Base-by-base conservation (phyloP, 257 asterid species). In the Voacanga thouarsii region DNA sequence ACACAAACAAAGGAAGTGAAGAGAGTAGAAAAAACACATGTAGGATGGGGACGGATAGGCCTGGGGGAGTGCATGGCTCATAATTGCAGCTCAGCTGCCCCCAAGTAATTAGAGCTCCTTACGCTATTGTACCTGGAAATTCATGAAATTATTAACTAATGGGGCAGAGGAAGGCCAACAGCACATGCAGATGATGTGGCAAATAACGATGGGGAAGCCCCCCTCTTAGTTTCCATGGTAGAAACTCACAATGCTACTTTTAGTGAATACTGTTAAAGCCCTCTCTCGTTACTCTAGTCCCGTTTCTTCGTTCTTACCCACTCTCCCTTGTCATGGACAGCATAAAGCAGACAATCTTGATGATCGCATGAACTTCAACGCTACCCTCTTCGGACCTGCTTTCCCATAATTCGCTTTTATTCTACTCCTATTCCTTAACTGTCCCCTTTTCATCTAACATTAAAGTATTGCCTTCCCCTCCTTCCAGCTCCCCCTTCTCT, bases 311-410 rank as follows among this genome's bases (percentile, higher is more conserved):
- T 43, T 43, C 9, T 43, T 43, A 7, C 47, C 47, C 9, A 43
- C 47, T 6, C 9, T 43, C 37, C 2, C 2, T 55, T 21, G 19
- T 55, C 9, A 21, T 55, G 61, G 33, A 24, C 71, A 64, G 70
- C 33, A 65, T 24, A 65, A 65, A 65, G 71, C 72, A 24, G 60
- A 61, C 70, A 61, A 44, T 28, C 43, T 61, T 37, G 28, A 49
- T 59, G 72, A 61, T 60, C 21, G 1, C 73, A 76, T 76, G 45
- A 63, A 45, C 5, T 76, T 76, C 79, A 64, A 76, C 79, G 73
- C 64, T 37, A 19, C 3, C n/a, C 79, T 16, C 12, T 2, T 51
- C 30, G 12, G 57, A 70, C 39, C 8, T 45, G 75, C 60, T 24
- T 18, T 19, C 66, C 21, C 23, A 53, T 73, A 1, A n/a, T 1